Conservation (phyloP, 139 green algal species). For the Chlorella sp. region DNA sequence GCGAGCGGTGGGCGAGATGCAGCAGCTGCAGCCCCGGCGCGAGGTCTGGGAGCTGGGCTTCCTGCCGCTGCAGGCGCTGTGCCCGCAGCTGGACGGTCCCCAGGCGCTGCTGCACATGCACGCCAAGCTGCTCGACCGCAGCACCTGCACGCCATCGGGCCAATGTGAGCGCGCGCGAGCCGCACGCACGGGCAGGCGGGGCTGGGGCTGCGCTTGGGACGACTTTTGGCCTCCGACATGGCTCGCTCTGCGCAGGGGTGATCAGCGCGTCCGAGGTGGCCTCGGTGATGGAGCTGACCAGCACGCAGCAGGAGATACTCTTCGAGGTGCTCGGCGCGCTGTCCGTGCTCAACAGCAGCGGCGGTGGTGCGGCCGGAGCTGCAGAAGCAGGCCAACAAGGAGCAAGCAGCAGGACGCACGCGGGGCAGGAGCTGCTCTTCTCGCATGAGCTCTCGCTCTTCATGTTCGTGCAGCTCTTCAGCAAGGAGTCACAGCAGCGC, state of each 20-base stretch:
- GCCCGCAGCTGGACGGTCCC: slow-evolving; percentile 33
- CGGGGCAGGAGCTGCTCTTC: slow-evolving; percentile 21
- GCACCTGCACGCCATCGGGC: slow-evolving; percentile 10
- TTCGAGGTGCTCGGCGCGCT: slow-evolving; percentile 18
- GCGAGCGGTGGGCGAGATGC: too few species aligned
- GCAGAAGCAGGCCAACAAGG: too few species aligned
- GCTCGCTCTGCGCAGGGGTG: slow-evolving; percentile 22
- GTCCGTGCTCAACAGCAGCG: slow-evolving; percentile 10
- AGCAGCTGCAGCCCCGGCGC: slow-evolving; percentile 17
- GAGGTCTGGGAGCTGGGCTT: slow-evolving; percentile 43
- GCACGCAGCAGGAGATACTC: slow-evolving; percentile 34
- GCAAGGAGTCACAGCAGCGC: slow-evolving; percentile 46
- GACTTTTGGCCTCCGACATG: neutral
- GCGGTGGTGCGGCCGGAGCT: neutral
- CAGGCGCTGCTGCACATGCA: slow-evolving; percentile 23
- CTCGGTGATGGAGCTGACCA: slow-evolving; percentile 25
- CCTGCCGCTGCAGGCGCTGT: slow-evolving; percentile 27
- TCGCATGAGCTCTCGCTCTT: slow-evolving; percentile 62
- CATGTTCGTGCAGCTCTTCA: slow-evolving; percentile 65
- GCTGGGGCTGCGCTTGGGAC: too few species aligned
- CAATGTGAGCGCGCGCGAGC: slow-evolving; percentile 24
- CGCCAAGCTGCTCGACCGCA: slow-evolving; percentile 21
- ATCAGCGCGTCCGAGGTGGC: slow-evolving; percentile 14
- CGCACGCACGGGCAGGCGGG: neutral
- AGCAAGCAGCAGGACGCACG: too few species aligned